Base-by-base conservation (phyloP, 1,284 basidiomycete species). In the Cryptococcus hybrid region DNA sequence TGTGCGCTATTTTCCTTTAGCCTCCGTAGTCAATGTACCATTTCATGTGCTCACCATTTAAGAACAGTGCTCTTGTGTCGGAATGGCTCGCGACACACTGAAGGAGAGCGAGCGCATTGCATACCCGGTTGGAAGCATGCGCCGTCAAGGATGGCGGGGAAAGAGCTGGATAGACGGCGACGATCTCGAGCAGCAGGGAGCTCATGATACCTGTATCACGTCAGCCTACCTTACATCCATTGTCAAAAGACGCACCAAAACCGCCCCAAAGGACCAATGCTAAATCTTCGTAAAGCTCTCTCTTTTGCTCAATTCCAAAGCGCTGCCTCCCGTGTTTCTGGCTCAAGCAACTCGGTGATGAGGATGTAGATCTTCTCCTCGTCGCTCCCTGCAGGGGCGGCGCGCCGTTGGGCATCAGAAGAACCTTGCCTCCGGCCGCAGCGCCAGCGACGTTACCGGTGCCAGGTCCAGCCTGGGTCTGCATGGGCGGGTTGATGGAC, bases 201-300 rank as follows among this genome's bases (percentile, higher is more conserved):
- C 94, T 92, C 94, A 99, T 99, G 71, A 99, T 91, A 56, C 94
- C 93, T 96, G 58, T 5, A 24, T 5, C 35, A 13, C 6, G 7
- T 47, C 24, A 44, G 43, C n/a, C 9, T 11, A n/a, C n/a, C 48
- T 18, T 9, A 6, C 18, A 9, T 18, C 35, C 30, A 30, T 30
- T 30, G 38, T 7, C 5, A 6, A 3, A 8, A 8, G 15, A 80
- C 90, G 62, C 65, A 94, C 95, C 96, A 72, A 98, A 99, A 9
- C 94, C 96, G 71, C 99, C 95, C 96, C 96, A 99, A 5, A 99
- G 83, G 11, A 99, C 92, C 37, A 99, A 84, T 0, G 96, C 96
- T 34, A 99, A 85, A 78, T 99, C 95, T 74, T 99, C 96, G 77
- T 96, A 99, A 80, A 98, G 93, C 80, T 99, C 96, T 64, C 96